phyloP scores from a whole-genome alignment of 257 asterid species.

The Hygrophila difformis region DNA sequence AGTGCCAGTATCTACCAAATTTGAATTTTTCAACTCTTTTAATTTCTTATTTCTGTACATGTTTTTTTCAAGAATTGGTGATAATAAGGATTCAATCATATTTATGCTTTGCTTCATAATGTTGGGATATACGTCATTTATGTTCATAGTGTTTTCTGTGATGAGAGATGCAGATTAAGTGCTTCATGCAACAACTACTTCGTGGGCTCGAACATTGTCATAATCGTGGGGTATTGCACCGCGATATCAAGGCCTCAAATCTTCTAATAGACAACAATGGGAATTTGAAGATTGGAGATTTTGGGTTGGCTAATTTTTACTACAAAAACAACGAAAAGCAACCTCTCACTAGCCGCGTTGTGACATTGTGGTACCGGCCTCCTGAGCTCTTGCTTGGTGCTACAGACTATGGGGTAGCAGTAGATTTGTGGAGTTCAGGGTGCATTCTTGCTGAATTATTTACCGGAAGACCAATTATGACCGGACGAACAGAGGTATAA shows the following conservation, averaged over 20 bases:
- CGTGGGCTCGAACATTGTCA: conserved; percentile 94
- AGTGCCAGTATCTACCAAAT: too few species aligned
- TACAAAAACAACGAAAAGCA: conserved; percentile 52
- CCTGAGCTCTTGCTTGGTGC: conserved; percentile 97
- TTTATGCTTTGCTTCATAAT: too few species aligned
- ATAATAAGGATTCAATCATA: too few species aligned
- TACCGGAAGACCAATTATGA: conserved; percentile 82
- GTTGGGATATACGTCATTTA: too few species aligned
- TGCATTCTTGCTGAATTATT: conserved; percentile 89
- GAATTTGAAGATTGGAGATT: conserved; percentile 83
- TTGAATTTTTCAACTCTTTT: too few species aligned
- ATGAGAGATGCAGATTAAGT: conserved; percentile 57
- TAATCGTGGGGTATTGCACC: conserved; percentile 76
- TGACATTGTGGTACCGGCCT: conserved; percentile 94
- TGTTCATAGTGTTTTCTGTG: conserved; percentile 1
- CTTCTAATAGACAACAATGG: conserved; percentile 75
- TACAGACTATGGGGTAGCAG: conserved; percentile 74
- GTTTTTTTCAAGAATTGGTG: too few species aligned
- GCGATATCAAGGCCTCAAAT: conserved; percentile 91
- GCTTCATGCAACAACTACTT: conserved; percentile 85
- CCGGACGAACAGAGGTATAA: conserved; percentile 92
- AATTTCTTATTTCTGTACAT: too few species aligned
- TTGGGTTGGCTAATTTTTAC: conserved; percentile 82
- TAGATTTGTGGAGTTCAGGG: conserved; percentile 95
- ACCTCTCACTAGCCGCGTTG: conserved; percentile 90